Percentiles rank a stretch among this genome's conserved stretches.
phyloP scores from a whole-genome alignment of 257 asterid species.

The Solanum medicagineum region DNA sequence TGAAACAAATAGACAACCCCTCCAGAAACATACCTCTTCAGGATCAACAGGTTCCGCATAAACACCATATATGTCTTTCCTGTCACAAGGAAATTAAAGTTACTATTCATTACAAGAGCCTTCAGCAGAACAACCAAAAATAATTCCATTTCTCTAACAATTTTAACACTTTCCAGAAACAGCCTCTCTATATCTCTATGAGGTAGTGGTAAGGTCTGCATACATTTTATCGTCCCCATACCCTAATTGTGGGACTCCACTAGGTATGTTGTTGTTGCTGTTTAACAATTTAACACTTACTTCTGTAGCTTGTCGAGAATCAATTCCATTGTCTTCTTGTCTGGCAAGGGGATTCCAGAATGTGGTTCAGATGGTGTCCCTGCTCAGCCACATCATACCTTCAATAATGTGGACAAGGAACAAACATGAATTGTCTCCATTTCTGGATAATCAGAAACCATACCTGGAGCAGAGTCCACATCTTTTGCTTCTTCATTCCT shows the following conservation, averaged over 20 bases:
- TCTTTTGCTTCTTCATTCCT: constrained; percentile 33
- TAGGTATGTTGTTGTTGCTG: too few relatives aligned
- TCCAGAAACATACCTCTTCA: constrained; percentile 59
- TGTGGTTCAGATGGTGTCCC: constrained; percentile 52
- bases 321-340: constrained; percentile 67
- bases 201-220: too few relatives aligned
- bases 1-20: background rate
- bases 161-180: too few relatives aligned
- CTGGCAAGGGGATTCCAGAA: constrained; percentile 52
- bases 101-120: constrained; percentile 10
- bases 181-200: too few relatives aligned
- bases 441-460: constrained; percentile 1
- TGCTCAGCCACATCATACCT: constrained; percentile 5
- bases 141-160: background rate
- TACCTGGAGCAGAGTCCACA: constrained; percentile 62
- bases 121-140: background rate
- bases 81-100: constrained; percentile 30
- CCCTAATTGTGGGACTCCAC: too few relatives aligned
- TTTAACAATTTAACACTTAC: constrained; percentile 28
- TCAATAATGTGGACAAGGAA: background rate
- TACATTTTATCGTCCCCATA: too few relatives aligned
- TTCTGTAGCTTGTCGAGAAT: constrained; percentile 93
- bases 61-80: constrained; percentile 94
- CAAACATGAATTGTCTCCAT: background rate
- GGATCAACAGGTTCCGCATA: constrained; percentile 99